Base-by-base conservation (phyloP, 2,329 filamentous ascomycete genomes). In the Sporothrix pseudoabietina region DNA sequence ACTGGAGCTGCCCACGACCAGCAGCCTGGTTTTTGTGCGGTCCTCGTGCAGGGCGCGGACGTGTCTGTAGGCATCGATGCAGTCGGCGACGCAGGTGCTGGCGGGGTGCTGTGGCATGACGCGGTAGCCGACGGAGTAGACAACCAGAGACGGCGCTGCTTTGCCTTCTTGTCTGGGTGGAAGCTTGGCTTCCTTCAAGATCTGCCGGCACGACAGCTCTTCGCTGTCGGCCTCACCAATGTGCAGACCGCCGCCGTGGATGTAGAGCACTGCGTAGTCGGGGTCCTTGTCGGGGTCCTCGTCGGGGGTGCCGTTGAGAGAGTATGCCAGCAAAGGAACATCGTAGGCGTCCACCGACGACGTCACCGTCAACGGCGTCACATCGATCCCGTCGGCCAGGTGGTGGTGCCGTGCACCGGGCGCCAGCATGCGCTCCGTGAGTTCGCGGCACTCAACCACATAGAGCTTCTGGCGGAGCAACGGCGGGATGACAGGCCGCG, bases 201-300 rank as follows among this genome's bases (percentile, higher is more conserved):
- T 80, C 35, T 80, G 81, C 0, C 84, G 81, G 76, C 84, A 86
- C 1, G 83, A 82, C 1, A 86, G 78, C 65, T 87, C 84, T 76
- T 87, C 85, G 74, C 82, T 85, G 74, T 86, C 84, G 1, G 84
- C 82, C 71, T 85, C 84, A 12, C 85, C 85, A 44, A 86, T 83
- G 39, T 78, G 78, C 1, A 87, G 78, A 0, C 84, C 84, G 16
- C 85, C 85, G 10, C 85, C 85, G 75, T 87, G 85, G 75, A 83
- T 84, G 77, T 86, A 86, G 22, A 86, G 75, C 12, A 85, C 77
- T 7, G 82, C 75, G 4, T 78, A 74, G 6, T 79, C 77, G 0
- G 77, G 69, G 19, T 71, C 44, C 1, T 55, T 39, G 26, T 16
- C 41, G 16, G 32, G 8, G 19, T 71, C 44, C 1, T 55, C 47